A percentile compares a stretch with the other conserved stretches of the same genome.
Evolutionary conservation across 2,329 filamentous ascomycete genomes (phyloP).

Genomic region (Erysiphe pisi): DNA sequence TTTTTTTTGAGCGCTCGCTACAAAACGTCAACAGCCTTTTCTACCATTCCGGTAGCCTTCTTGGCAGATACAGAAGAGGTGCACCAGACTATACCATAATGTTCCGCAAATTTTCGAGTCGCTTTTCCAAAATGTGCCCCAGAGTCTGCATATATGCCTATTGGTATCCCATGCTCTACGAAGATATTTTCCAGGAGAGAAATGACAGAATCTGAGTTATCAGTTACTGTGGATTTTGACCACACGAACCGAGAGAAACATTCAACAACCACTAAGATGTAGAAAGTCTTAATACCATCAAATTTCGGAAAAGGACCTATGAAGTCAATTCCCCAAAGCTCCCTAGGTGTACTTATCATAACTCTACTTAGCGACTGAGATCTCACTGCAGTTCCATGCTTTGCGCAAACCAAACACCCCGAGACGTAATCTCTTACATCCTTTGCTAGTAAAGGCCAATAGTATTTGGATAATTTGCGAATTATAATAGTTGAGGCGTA

Average conservation of each 20-base stretch:
- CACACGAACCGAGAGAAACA: neutral
- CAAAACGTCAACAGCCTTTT: slow-evolving; percentile 27
- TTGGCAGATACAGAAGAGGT: neutral
- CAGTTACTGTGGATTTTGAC: slow-evolving; percentile 1
- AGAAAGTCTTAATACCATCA: neutral
- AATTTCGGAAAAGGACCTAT: neutral
- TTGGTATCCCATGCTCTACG: too few relatives aligned
- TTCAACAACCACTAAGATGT: neutral
- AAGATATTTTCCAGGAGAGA: neutral
- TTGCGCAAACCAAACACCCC: neutral
- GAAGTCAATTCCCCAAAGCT: neutral
- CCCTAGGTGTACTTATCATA: neutral
- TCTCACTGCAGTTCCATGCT: slow-evolving; percentile 17
- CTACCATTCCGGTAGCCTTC: slow-evolving; percentile 16
- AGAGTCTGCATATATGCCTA: slow-evolving; percentile 24
- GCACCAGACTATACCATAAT: neutral
- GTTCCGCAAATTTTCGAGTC: too few relatives aligned
- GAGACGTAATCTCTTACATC: neutral
- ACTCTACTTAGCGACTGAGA: neutral
- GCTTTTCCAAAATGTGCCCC: slow-evolving; percentile 7
- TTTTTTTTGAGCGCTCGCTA: neutral
- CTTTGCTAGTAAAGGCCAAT: slow-evolving; percentile 4
- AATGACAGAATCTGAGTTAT: too few relatives aligned
- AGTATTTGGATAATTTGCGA: too few relatives aligned
- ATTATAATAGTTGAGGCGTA: slow-evolving; percentile 9